Percentiles rank a stretch among this genome's conserved stretches.
phyloP scores from a whole-genome alignment of 164 flowering plant genomes.

The Chloranthus sessilifolius region DNA sequence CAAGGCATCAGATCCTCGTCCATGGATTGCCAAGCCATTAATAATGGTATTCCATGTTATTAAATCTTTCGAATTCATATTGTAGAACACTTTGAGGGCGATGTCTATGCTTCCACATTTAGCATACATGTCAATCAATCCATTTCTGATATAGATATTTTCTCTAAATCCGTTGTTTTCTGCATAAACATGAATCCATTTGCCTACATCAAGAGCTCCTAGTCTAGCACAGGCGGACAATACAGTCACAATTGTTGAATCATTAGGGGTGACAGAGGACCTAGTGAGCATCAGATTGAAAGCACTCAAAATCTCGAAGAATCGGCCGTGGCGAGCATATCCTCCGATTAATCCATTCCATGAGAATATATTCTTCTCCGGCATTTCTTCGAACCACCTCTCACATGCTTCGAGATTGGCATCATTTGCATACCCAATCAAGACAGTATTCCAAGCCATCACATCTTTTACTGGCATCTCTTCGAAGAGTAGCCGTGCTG shows the following conservation, averaged over 20 bases:
- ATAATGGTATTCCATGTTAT: constrained; percentile 69
- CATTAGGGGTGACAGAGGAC: constrained; percentile 45
- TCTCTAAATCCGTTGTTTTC: constrained; percentile 33
- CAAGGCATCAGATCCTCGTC: constrained; percentile 52
- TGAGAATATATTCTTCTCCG: constrained; percentile 52
- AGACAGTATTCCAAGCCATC: constrained; percentile 59
- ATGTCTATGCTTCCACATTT: constrained; percentile 60
- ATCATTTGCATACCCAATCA: constrained; percentile 45
- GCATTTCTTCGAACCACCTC: constrained; percentile 52
- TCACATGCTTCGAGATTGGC: constrained; percentile 36
- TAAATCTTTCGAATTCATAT: constrained; percentile 46
- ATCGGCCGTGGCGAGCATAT: constrained; percentile 37
- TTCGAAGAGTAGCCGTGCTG: constrained; percentile 45
- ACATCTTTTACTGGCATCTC: constrained; percentile 45
- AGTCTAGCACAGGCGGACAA: constrained; percentile 59
- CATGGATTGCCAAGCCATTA: constrained; percentile 60
- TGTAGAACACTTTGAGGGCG: constrained; percentile 40
- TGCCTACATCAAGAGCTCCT: constrained; percentile 57
- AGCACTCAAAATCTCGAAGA: constrained; percentile 35
- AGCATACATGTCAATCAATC: constrained; percentile 68
- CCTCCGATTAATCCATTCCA: constrained; percentile 74
- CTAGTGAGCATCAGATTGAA: constrained; percentile 54
- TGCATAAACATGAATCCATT: constrained; percentile 53
- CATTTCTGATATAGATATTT: constrained; percentile 51
- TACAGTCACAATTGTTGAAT: constrained; percentile 53